Percentiles rank a stretch among this genome's conserved stretches.
Evolutionary conservation across 164 flowering plant genomes (phyloP).

Genomic region (Annona cherimola): DNA sequence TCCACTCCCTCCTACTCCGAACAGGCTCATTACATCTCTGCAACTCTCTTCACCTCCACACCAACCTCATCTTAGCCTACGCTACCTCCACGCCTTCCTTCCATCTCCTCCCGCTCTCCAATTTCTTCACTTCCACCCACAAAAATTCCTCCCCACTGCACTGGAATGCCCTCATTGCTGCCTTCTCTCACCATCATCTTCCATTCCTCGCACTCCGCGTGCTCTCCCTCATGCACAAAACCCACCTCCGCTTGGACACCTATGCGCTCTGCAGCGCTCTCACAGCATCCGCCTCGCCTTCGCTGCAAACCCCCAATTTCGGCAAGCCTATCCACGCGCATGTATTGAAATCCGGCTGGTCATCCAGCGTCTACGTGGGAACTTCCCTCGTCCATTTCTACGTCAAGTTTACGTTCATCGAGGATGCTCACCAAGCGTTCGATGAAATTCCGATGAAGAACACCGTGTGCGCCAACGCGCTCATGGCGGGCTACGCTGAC

Average conservation of each 20-base stretch:
- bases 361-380: conserved; percentile 57
- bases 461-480: conserved; percentile 63
- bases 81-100: conserved; percentile 23
- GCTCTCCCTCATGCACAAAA: conserved; percentile 48
- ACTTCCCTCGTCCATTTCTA: conserved; percentile 56
- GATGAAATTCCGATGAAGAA: conserved; percentile 77
- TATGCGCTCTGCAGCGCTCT: conserved; percentile 52
- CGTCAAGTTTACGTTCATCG: conserved; percentile 27
- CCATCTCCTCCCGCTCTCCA: conserved; percentile 20
- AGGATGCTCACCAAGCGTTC: conserved; percentile 44
- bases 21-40: conserved; percentile 28
- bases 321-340: conserved; percentile 48
- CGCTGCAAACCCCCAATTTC: conserved; percentile 16
- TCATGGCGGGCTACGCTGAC: conserved; percentile 55
- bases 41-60: conserved; percentile 27
- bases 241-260: conserved; percentile 39
- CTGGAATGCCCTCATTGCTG: conserved; percentile 48
- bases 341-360: conserved; percentile 51
- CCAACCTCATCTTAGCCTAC: conserved; percentile 43
- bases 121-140: conserved; percentile 35
- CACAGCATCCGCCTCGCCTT: conserved; percentile 39
- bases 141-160: conserved; percentile 32
- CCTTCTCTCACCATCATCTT: conserved; percentile 40
- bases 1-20: conserved; percentile 43
- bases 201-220: conserved; percentile 36